Conservation (phyloP, 1,284 basidiomycete genomes). For the Heimioporus punctisporus region DNA sequence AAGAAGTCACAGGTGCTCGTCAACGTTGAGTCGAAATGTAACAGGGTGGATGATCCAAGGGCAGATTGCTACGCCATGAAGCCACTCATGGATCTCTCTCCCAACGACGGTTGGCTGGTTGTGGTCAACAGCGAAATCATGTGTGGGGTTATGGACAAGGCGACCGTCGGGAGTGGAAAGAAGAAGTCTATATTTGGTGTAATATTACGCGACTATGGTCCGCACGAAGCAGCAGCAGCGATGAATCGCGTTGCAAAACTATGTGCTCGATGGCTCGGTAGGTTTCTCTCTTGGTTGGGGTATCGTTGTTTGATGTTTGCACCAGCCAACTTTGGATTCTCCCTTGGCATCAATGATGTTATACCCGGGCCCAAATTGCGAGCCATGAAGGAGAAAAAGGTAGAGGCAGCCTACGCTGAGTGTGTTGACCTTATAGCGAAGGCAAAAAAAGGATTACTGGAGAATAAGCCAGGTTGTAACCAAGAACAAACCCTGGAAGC, state of each 20-base stretch:
- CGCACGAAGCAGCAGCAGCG: slow-evolving; percentile 91
- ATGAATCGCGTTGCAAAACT: slow-evolving; percentile 98
- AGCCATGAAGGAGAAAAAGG: slow-evolving; percentile 83
- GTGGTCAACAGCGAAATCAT: slow-evolving; percentile 99
- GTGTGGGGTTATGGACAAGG: slow-evolving; percentile 99
- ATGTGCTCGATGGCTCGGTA: slow-evolving; percentile 93
- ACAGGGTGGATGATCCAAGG: slow-evolving; percentile 89
- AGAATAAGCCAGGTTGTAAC: slow-evolving; percentile 97
- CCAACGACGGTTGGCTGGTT: slow-evolving; percentile 98
- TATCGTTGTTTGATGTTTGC: slow-evolving; percentile 1
- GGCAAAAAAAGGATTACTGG: slow-evolving; percentile 92
- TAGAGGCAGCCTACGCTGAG: slow-evolving; percentile 88
- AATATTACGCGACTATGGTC: slow-evolving; percentile 96
- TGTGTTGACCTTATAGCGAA: slow-evolving; percentile 88
- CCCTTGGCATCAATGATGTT: slow-evolving; percentile 98
- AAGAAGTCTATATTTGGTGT: slow-evolving; percentile 99
- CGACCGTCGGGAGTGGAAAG: slow-evolving; percentile 97
- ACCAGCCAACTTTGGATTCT: slow-evolving; percentile 96
- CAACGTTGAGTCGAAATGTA: slow-evolving; percentile 97
- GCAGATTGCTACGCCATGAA: slow-evolving; percentile 63
- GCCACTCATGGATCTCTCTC: slow-evolving; percentile 83
- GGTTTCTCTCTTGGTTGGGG: slow-evolving; percentile 25
- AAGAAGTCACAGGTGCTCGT: slow-evolving; percentile 83
- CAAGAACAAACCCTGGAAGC: slow-evolving; percentile 98
- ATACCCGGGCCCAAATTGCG: slow-evolving; percentile 91